Evolutionary conservation across 129 eudicot genomes (phyloP).

Genomic region (Oenanthe sinensis): DNA sequence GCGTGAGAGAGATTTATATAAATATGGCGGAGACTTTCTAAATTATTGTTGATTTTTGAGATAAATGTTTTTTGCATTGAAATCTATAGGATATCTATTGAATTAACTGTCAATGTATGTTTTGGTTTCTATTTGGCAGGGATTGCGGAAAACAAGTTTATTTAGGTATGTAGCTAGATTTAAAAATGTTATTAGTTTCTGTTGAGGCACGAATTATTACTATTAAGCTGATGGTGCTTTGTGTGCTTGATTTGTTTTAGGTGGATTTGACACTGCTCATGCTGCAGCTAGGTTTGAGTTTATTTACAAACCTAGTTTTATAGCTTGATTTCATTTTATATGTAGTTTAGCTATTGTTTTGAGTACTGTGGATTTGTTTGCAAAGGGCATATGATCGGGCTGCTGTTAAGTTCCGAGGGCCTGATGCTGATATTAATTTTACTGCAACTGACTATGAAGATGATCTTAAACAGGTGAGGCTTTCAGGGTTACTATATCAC

Average conservation of each 20-base stretch:
- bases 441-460: slow-evolving; percentile 50
- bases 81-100: not conserved
- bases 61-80: not conserved
- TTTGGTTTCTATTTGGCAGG: not conserved
- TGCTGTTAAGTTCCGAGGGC: slow-evolving; percentile 67
- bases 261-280: slow-evolving; percentile 94
- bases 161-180: not conserved
- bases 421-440: slow-evolving; percentile 72
- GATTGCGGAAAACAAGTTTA: slow-evolving; percentile 14
- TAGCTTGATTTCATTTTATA: not conserved
- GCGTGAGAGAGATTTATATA: not conserved
- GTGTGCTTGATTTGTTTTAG: slow-evolving; percentile 20
- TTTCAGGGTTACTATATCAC: not conserved
- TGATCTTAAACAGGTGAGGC: slow-evolving; percentile 49
- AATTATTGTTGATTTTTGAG: not conserved
- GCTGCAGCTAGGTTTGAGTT: slow-evolving; percentile 63
- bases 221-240: not conserved
- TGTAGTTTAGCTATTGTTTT: not conserved
- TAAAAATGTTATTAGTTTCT: not conserved
- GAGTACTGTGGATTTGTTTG: slow-evolving; percentile 1
- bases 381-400: slow-evolving; percentile 69
- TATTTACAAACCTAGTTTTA: slow-evolving; percentile 3
- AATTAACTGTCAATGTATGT: not conserved
- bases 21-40: not conserved
- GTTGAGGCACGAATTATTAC: not conserved